These are phyloP conservation scores for Eimeria sp. DNA, from an alignment of 169 alveolate species.

Conservation along the genomic window DNA sequence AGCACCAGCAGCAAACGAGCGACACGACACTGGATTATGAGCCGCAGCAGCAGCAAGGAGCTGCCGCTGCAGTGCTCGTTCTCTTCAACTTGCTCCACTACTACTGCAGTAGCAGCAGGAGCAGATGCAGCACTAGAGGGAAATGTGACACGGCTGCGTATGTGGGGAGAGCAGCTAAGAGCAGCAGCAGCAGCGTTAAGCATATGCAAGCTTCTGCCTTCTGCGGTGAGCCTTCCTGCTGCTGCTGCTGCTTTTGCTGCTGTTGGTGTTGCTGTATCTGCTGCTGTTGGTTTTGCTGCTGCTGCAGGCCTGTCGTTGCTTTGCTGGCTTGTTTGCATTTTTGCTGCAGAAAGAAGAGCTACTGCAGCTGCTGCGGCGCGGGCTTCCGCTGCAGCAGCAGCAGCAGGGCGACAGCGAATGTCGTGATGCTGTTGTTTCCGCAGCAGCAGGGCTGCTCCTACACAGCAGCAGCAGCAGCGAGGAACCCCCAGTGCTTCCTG, in stretches of 20 bases:
- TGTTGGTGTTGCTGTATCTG: background rate
- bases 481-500: background rate
- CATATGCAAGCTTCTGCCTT: constrained; percentile 3
- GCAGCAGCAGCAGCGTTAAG: constrained; percentile 56
- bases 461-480: constrained; percentile 26
- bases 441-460: constrained; percentile 38
- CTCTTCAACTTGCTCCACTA: background rate
- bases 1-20: constrained; percentile 40
- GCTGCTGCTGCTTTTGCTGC: background rate
- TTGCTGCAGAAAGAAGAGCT: constrained; percentile 57
- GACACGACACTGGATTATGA: background rate
- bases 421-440: constrained; percentile 23
- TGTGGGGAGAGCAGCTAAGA: constrained; percentile 41
- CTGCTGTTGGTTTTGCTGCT: constrained; percentile 4
- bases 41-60: constrained; percentile 50
- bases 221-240: constrained; percentile 1
- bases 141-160: constrained; percentile 17
- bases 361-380: constrained; percentile 20
- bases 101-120: background rate
- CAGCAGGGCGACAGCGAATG: constrained; percentile 5
- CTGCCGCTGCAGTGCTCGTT: background rate
- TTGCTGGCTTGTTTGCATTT: background rate
- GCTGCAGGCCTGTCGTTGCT: background rate
- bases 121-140: constrained; percentile 28
- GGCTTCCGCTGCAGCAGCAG: constrained; percentile 45